Conservation (phyloP, 345 rosid species). For the Eucalyptus coolabah region DNA sequence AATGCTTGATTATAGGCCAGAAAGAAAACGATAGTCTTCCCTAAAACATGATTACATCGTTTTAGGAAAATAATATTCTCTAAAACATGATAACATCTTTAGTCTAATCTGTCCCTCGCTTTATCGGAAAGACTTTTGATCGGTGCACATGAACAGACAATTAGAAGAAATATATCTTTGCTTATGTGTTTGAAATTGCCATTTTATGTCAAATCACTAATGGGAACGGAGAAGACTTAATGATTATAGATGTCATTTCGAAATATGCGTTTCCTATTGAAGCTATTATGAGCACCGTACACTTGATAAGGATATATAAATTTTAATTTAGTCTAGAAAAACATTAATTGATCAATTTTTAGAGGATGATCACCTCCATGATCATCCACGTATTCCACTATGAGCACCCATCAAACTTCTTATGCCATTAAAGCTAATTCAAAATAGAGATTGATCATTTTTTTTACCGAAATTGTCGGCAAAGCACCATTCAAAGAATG, state of each 20-base stretch:
- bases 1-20: not conserved
- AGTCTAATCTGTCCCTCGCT: not conserved
- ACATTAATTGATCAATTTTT: not conserved
- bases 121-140: not conserved
- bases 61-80: not conserved
- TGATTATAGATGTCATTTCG: not conserved
- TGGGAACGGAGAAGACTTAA: not conserved
- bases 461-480: not conserved
- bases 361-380: not conserved
- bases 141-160: not conserved
- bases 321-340: not conserved
- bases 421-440: not conserved
- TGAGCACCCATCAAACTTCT: not conserved
- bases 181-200: not conserved
- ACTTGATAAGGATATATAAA: not conserved
- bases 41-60: not conserved
- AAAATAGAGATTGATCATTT: not conserved
- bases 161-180: not conserved
- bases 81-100: not conserved
- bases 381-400: not conserved
- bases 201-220: not conserved
- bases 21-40: not conserved
- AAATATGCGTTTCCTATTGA: not conserved
- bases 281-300: not conserved
- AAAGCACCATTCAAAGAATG: not conserved